A percentile compares a stretch with the other conserved stretches of the same genome.
phyloP scores from a whole-genome alignment of 2,329 filamentous ascomycete genomes.

The Aulographum hederae region DNA sequence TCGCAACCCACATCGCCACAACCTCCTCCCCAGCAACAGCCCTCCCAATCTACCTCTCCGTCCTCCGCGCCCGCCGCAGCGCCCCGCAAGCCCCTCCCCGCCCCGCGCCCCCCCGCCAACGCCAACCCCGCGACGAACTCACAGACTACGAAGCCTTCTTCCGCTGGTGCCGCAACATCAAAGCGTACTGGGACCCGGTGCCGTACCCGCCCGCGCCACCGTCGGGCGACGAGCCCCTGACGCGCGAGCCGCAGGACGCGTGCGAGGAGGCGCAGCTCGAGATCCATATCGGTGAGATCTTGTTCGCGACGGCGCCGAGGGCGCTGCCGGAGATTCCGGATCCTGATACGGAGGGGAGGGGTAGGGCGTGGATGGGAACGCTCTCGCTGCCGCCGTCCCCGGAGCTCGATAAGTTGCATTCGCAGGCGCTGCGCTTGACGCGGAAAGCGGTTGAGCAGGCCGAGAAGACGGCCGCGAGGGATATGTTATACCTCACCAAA shows the following conservation, averaged over 20 bases:
- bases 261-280: slow-evolving; percentile 79
- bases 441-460: slow-evolving; percentile 70
- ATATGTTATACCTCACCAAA: slow-evolving; percentile 13
- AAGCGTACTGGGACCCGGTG: slow-evolving; percentile 15
- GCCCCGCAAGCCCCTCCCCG: slow-evolving; percentile 26
- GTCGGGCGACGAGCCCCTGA: slow-evolving; percentile 50
- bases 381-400: too few relatives aligned
- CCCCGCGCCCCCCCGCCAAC: slow-evolving; percentile 7
- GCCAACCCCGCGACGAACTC: not conserved
- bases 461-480: slow-evolving; percentile 40
- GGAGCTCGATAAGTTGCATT: too few relatives aligned
- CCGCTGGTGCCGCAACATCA: slow-evolving; percentile 22
- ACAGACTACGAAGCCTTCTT: slow-evolving; percentile 15
- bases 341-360: too few relatives aligned
- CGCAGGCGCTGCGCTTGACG: too few relatives aligned
- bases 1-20: slow-evolving; percentile 62
- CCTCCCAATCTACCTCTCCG: slow-evolving; percentile 68
- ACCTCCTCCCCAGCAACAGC: slow-evolving; percentile 47
- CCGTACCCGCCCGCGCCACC: slow-evolving; percentile 52
- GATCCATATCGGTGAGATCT: slow-evolving; percentile 84
- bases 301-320: slow-evolving; percentile 49
- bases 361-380: too few relatives aligned
- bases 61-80: slow-evolving; percentile 57
- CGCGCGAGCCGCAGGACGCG: slow-evolving; percentile 40
- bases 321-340: too few relatives aligned